These are phyloP conservation scores for Aspergillus haitiensis DNA, from an alignment of 495 filamentous ascomycete genomes.

Conservation along the genomic window DNA sequence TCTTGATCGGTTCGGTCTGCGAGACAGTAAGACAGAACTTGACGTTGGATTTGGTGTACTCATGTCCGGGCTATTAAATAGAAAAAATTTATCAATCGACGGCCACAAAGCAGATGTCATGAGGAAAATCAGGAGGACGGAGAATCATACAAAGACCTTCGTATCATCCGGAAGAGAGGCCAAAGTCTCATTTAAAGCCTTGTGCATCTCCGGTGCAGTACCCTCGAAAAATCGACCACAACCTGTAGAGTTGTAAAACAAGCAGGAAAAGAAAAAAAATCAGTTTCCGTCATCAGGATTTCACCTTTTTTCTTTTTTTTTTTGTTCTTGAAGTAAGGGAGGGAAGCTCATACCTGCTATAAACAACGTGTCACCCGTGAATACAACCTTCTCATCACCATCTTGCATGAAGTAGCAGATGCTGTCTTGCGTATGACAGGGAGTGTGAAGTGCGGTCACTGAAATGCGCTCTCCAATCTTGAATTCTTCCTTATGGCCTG, in stretches of 20 bases:
- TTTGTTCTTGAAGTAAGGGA: too few relatives aligned
- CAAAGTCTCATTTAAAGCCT: constrained; percentile 82
- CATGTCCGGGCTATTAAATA: constrained; percentile 73
- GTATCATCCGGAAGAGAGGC: constrained; percentile 85
- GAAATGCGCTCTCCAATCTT: constrained; percentile 77
- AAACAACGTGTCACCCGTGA: constrained; percentile 95
- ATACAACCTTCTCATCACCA: constrained; percentile 75
- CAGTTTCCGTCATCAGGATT: constrained; percentile 9
- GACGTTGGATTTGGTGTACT: constrained; percentile 94
- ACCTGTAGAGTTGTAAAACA: constrained; percentile 46
- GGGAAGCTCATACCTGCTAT: constrained; percentile 66
- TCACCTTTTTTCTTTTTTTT: too few relatives aligned
- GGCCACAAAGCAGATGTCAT: too few relatives aligned
- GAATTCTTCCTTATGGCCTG: constrained; percentile 73
- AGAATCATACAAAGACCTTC: constrained; percentile 74
- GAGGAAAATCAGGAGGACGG: too few relatives aligned
- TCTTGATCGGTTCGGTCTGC: constrained; percentile 72
- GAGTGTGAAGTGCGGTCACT: constrained; percentile 89
- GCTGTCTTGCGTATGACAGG: constrained; percentile 97
- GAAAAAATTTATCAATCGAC: too few relatives aligned
- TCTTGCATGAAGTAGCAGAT: constrained; percentile 92
- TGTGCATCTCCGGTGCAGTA: constrained; percentile 85
- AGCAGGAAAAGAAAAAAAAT: not conserved
- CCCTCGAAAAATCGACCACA: constrained; percentile 99
- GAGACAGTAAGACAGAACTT: constrained; percentile 78